phyloP scores from a whole-genome alignment of 495 filamentous ascomycete genomes.

The Penicillium cataractarum region DNA sequence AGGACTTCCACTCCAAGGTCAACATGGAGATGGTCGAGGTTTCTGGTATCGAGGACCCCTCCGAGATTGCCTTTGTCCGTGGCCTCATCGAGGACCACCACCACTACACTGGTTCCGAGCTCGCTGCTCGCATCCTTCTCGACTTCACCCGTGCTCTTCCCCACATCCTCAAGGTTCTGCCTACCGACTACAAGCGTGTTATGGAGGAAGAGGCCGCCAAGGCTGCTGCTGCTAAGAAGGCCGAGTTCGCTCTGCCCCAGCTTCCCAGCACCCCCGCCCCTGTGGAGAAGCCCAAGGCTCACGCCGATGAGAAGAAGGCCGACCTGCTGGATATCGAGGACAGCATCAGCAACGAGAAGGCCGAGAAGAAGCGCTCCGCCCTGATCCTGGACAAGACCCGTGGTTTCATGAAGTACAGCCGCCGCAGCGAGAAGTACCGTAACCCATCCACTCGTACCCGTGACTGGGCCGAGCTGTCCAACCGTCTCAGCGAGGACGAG shows the following conservation, averaged over 20 bases:
- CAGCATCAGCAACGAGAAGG: constrained; percentile 80
- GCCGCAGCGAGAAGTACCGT: constrained; percentile 94
- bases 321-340: constrained; percentile 96
- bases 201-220: constrained; percentile 84
- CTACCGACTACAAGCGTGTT: constrained; percentile 96
- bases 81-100: constrained; percentile 97
- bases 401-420: constrained; percentile 98
- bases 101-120: constrained; percentile 97
- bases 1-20: constrained; percentile 92
- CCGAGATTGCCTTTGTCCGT: constrained; percentile 91
- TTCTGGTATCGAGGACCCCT: constrained; percentile 81
- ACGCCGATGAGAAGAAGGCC: constrained; percentile 66
- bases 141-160: constrained; percentile 94
- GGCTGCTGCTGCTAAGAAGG: constrained; percentile 80
- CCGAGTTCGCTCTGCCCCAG: constrained; percentile 81
- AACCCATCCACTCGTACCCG: constrained; percentile 81
- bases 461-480: constrained; percentile 94
- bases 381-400: constrained; percentile 96
- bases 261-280: constrained; percentile 61
- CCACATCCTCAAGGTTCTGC: constrained; percentile 92
- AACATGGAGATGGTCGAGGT: constrained; percentile 99
- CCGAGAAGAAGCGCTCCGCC: constrained; percentile 91
- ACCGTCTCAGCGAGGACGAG: constrained; percentile 90
- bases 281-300: constrained; percentile 61
- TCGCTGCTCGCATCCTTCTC: constrained; percentile 92